Conservation (phyloP, 1,139 yeast species). For the Sugiyamaella pinicola region DNA sequence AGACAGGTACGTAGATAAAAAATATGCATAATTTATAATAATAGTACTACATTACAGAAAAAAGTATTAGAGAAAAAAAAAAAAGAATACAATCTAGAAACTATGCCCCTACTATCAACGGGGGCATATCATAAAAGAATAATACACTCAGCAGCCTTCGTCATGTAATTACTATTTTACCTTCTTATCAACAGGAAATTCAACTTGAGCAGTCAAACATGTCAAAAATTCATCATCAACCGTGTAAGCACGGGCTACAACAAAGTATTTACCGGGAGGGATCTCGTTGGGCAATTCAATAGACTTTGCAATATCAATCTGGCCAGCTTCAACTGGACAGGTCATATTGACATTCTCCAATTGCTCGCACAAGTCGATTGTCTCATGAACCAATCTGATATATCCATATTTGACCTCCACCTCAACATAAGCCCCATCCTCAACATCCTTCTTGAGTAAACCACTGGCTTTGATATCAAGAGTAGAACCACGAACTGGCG, state of each 20-base stretch:
- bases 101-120: no score
- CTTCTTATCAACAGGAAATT: slow-evolving; percentile 35
- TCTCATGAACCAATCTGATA: slow-evolving; percentile 80
- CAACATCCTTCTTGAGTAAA: slow-evolving; percentile 54
- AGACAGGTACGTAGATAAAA: neutral
- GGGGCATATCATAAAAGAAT: no score
- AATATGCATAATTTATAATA: slow-evolving; percentile 14
- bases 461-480: slow-evolving; percentile 81
- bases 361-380: slow-evolving; percentile 89
- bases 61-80: neutral
- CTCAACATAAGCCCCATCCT: slow-evolving; percentile 89
- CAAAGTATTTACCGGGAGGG: slow-evolving; percentile 91
- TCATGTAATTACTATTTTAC: no score
- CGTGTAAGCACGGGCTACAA: slow-evolving; percentile 86
- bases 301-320: slow-evolving; percentile 61
- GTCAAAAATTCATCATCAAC: slow-evolving; percentile 77
- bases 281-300: slow-evolving; percentile 91
- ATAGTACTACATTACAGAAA: slow-evolving; percentile 9
- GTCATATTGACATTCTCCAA: slow-evolving; percentile 70
- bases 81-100: neutral
- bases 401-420: slow-evolving; percentile 92
- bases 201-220: slow-evolving; percentile 78
- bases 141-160: no score
- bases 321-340: slow-evolving; percentile 79
- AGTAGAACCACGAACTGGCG: slow-evolving; percentile 80